Base-by-base conservation (phyloP, 2,329 filamentous ascomycete genomes). In the Epichloe elymi region DNA sequence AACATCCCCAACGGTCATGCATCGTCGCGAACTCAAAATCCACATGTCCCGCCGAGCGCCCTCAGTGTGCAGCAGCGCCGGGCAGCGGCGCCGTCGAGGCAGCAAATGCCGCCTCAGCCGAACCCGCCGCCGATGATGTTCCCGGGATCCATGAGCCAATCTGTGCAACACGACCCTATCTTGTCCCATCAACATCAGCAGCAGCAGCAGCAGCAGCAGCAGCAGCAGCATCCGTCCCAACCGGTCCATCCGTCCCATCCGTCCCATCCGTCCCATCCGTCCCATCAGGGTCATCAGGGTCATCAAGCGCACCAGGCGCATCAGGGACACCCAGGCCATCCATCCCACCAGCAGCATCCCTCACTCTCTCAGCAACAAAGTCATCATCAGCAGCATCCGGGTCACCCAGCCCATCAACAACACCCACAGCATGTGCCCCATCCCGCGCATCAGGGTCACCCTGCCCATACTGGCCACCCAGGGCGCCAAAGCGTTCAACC, bases 1-100 rank as follows among this genome's bases (percentile, higher is more conserved):
- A 74, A 67, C 56, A 68, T 78, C 50, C 63, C 70, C 55, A 74
- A 71, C 63, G 68, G 75, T 50, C 59, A 55, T 43, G 46, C 54
- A 20, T 41, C 74, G 60, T 73, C 72, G 55, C 67, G 68, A 57
- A 55, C 68, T 17, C 67, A 71, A 35, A 69, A 68, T 52, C 60
- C 68, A 49, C 74, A 74, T 58, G 65, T 75, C 50, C 67, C 75
- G 52, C 67, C 76, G 50, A 73, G 73, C 58, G 68, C 73, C 41
- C 69, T 74, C 56, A 67, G 67, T 53, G 65, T 71, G 52, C 65
- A 71, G 52, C 66, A 70, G 48, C 67, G 73, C 59, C 74, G 68
- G 57, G 69, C 63, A 41, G 71, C 68, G 48, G 48, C 48, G 23
- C 70, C 66, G 42, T 66, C 67, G 54, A 70, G 68, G 53, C 75